Conservation (phyloP, 176 grass and related monocot genomes). For the Aegilops bicornis region DNA sequence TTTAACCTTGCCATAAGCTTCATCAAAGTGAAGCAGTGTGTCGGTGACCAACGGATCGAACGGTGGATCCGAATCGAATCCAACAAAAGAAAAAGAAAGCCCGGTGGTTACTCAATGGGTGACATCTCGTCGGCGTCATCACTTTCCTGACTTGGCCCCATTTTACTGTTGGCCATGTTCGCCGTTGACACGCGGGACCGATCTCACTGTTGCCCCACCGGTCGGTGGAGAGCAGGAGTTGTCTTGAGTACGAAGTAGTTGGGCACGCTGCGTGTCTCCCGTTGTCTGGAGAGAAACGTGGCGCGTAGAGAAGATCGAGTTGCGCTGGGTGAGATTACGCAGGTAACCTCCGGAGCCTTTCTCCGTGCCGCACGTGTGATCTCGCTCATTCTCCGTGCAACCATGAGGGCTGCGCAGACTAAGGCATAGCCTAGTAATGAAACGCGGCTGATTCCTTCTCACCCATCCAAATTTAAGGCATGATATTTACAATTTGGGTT, state of each 20-base stretch:
- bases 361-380: neutral
- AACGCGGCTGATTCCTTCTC: no score
- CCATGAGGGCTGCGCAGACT: neutral
- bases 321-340: neutral
- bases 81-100: neutral
- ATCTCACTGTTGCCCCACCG: neutral
- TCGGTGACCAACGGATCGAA: neutral
- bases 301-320: neutral
- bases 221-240: neutral
- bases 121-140: neutral
- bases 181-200: neutral
- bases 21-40: neutral
- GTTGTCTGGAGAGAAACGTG: slow-evolving; percentile 13
- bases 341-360: neutral
- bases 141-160: neutral
- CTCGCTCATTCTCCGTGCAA: neutral
- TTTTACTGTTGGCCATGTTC: neutral
- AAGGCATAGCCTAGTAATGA: no score
- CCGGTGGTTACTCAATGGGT: neutral
- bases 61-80: neutral
- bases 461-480: no score
- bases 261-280: neutral
- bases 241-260: neutral
- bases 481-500: no score
- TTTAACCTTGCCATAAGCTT: no score